Base-by-base conservation (phyloP, 768 basidiomycete species). In the Suillus placidus region DNA sequence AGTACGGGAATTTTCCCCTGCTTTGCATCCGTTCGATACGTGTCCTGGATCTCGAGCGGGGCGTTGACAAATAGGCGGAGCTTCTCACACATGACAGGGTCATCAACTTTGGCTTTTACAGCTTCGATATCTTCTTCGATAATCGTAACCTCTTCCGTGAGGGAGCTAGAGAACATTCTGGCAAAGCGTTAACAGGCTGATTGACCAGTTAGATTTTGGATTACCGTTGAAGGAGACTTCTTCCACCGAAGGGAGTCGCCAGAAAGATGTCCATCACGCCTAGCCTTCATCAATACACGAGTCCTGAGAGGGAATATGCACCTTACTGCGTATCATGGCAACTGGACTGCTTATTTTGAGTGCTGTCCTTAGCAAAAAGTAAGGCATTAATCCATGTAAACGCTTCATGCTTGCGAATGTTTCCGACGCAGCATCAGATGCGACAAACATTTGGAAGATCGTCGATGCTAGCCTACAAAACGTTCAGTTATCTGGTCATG, bases 381-480 rank as follows among this genome's bases (percentile, higher is more conserved):
- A 99, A 6, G 97, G 97, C 94, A 99, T 97, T 61, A 97, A 79
- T 1, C 95, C 95, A 73, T 99, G 97, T 51, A 97, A 86, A 57
- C 96, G 86, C 80, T 98, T 99, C 66, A 99, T 79, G 65, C 88
- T 85, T 16, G 93, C 83, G 71, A 99, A 91, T 6, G 90, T 91
- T 70, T 97, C 93, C 6, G 95, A 95, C 6, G 95, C 91, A 66
- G 89, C 89, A 76, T 99, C 97, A 26, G 95, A 87, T 0, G 97
- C 97, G 37, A 97, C 87, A 71, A 95, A 96, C 43, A 92, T 90
- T 69, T 98, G 96, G 75, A 99, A 99, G 47, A 98, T 89, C 3
- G 97, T 96, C 6, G 97, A 97, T 0, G 97, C 97, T 69, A 99
- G 82, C 42, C 96, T 99, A 66, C 62, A 58, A 70, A 61, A 37